Percentiles rank a stretch among this genome's conserved stretches.
Evolutionary conservation across 257 asterid species (phyloP).

Genomic region (Linaria vulgaris): DNA sequence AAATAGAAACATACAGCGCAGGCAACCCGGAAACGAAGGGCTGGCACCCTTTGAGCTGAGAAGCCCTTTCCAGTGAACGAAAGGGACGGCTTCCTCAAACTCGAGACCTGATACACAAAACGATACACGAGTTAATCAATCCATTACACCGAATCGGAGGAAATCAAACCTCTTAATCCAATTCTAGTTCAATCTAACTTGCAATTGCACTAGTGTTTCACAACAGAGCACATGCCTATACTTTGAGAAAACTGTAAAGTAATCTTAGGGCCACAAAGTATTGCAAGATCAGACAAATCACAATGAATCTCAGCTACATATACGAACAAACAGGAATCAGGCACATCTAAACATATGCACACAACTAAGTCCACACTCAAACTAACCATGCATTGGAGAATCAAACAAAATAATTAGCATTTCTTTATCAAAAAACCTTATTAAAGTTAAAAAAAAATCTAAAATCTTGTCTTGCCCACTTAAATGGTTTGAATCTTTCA

Average conservation of each 20-base stretch:
- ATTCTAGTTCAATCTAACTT: no score
- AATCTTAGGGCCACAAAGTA: no score
- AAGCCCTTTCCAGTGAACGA: constrained; percentile 17
- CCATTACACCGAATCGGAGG: neutral
- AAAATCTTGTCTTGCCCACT: no score
- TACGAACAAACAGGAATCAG: neutral
- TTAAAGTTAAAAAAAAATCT: no score
- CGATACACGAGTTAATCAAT: neutral
- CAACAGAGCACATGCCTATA: neutral
- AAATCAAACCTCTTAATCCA: neutral
- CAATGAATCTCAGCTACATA: neutral
- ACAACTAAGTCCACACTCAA: neutral
- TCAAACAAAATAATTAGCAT: no score
- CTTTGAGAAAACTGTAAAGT: no score
- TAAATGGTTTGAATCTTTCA: no score
- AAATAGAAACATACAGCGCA: constrained; percentile 36
- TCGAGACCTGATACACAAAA: constrained; percentile 14
- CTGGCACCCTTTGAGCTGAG: constrained; percentile 23
- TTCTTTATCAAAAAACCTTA: no score
- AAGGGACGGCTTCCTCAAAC: constrained; percentile 12
- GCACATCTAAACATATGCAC: neutral
- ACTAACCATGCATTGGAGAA: no score
- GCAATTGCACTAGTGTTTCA: no score
- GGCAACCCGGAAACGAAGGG: constrained; percentile 38
- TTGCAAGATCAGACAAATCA: neutral